Conservation (phyloP, 495 filamentous ascomycete species). For the Trypethelium eluteriae region DNA sequence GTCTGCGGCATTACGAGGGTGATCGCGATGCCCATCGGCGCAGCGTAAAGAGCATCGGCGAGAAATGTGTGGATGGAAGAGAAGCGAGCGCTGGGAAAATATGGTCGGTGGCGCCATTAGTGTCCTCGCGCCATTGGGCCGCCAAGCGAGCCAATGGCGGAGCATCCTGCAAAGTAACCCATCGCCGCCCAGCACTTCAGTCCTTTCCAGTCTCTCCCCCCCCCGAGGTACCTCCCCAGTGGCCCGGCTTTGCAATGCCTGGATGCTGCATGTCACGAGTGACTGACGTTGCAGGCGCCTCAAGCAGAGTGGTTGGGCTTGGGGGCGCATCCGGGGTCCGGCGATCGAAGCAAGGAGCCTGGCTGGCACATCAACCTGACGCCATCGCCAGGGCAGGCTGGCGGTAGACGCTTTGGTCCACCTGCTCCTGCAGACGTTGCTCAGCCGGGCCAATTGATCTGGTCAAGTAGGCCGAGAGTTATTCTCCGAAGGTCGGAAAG, state of each 20-base stretch:
- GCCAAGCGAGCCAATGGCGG: slow-evolving; percentile 11
- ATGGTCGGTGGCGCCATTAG: slow-evolving; percentile 5
- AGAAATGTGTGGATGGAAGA: slow-evolving; percentile 9
- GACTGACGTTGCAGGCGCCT: slow-evolving; percentile 11
- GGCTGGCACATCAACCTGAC: slow-evolving; percentile 1
- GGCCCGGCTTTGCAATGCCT: not conserved
- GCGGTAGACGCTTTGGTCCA: slow-evolving; percentile 8
- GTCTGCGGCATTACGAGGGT: not conserved
- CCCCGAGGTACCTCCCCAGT: not conserved
- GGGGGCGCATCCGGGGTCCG: slow-evolving; percentile 1
- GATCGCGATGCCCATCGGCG: not conserved
- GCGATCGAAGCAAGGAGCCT: slow-evolving; percentile 7
- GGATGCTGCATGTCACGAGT: slow-evolving; percentile 10
- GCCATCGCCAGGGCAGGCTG: slow-evolving; percentile 7
- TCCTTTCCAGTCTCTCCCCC: not conserved
- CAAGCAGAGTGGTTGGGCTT: not conserved
- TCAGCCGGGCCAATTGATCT: slow-evolving; percentile 5
- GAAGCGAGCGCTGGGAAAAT: not conserved
- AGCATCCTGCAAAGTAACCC: slow-evolving; percentile 4
- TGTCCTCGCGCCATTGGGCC: not conserved
- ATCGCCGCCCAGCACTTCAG: slow-evolving; percentile 10
- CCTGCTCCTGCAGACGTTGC: slow-evolving; percentile 8
- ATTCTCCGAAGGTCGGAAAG: slow-evolving; percentile 10
- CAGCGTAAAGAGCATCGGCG: not conserved
- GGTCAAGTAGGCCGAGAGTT: not conserved